Evolutionary conservation across 176 grass and related monocot species (phyloP).

Genomic region (Areca catechu): DNA sequence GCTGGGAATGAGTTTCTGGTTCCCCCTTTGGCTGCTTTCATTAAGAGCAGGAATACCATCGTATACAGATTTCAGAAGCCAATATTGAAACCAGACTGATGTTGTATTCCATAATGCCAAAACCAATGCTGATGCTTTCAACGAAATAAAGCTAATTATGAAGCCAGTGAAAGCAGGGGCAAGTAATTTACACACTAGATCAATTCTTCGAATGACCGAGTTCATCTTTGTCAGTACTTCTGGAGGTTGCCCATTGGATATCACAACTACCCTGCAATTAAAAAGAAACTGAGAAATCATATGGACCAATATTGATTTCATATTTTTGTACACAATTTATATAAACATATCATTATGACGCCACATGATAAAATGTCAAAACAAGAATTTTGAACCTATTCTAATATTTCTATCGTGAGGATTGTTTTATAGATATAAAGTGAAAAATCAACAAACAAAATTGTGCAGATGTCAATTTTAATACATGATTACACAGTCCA

Average conservation of each 20-base stretch:
- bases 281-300: not conserved
- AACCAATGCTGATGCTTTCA: constrained; percentile 51
- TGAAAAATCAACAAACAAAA: no score
- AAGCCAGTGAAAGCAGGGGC: constrained; percentile 72
- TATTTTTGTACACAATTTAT: no score
- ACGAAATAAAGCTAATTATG: constrained; percentile 76
- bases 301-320: no score
- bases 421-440: no score
- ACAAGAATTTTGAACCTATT: no score
- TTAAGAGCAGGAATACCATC: constrained; percentile 54
- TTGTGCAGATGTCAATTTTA: no score
- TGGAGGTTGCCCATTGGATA: constrained; percentile 30
- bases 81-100: constrained; percentile 63
- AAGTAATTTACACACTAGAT: constrained; percentile 81
- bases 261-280: constrained; percentile 78
- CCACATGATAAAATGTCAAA: no score
- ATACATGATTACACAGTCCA: no score
- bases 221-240: constrained; percentile 62
- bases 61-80: constrained; percentile 72
- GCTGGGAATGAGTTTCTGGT: not conserved
- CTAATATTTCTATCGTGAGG: no score
- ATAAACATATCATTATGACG: no score
- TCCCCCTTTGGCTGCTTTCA: constrained; percentile 29
- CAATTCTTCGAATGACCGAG: constrained; percentile 81
- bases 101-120: constrained; percentile 57